Base-by-base conservation (phyloP, 805 yeast genomes). In the Nakazawaea ishiwadae region DNA sequence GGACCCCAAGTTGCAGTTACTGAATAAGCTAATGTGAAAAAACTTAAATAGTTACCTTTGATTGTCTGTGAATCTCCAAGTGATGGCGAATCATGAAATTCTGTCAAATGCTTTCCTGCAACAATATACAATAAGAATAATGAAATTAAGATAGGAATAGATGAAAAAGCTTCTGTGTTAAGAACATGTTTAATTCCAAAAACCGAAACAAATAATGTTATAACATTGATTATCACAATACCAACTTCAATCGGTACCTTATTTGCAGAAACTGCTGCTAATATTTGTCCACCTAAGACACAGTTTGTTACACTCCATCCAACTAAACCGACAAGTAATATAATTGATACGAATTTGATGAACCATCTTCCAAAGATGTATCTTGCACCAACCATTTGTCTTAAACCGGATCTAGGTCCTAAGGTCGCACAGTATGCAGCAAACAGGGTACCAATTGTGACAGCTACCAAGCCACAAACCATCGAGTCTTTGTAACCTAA, bases 251-350 rank as follows among this genome's bases (percentile, higher is more conserved):
- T 54, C 2, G 95, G 87, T 1, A 87, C 71, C 46, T 68, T 71
- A 12, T 76, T 84, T 50, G 79, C 63, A 29, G 88, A 79, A 15
- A 88, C 66, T 31, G 83, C 73, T 7, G 77, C 69, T 36, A 88
- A 60, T 45, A 88, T 81, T 60, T 88, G 89, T 15, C 96, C 96
- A 29, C 95, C 96, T 43, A 86, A 80, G 37, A 87, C 93, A 50
- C 84, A 76, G 55, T 86, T 87, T n/a, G 87, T 89, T 27, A 88
- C 81, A n/a, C 91, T 77, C 96, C 96, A 88, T n/a, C 96, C 96
- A 51, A 85, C 57, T 12, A 83, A 82, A 37, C 96, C 95, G 32
- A 84, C 59, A 44, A 84, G 77, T 34, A 86, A 75, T 29, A 84
- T 75, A 31, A 88, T 58, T 4, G 87, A 80, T 35, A 86, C 84